Evolutionary conservation across 2,329 filamentous ascomycete genomes (phyloP).

Genomic region (Blastomyces percursus): DNA sequence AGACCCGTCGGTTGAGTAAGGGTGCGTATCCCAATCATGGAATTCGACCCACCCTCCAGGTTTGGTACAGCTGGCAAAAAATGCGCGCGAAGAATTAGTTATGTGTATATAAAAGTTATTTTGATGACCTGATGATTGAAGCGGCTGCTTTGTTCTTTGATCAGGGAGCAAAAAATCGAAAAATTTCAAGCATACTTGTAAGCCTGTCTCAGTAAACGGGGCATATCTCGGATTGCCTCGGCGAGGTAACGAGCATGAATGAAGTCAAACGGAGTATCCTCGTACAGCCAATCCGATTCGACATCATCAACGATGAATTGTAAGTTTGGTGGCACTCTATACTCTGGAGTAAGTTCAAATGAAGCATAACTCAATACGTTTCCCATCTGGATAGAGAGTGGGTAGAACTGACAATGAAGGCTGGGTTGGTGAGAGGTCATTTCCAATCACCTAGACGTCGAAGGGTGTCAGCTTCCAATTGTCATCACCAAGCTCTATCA

Average conservation of each 20-base stretch:
- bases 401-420: conserved; percentile 25
- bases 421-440: conserved; percentile 11
- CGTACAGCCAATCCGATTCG: conserved; percentile 24
- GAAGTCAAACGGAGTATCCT: conserved; percentile 22
- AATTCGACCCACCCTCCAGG: conserved; percentile 36
- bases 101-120: conserved; percentile 6
- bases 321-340: conserved; percentile 26
- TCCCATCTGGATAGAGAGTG: conserved; percentile 18
- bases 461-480: not conserved
- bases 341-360: not conserved
- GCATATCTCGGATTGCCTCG: conserved; percentile 24
- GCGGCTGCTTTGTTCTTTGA: not conserved
- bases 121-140: not conserved
- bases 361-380: not conserved
- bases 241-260: conserved; percentile 26
- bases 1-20: conserved; percentile 1
- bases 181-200: conserved; percentile 3
- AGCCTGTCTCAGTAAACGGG: conserved; percentile 8
- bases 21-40: conserved; percentile 21
- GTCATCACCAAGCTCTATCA: not conserved
- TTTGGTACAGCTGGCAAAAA: not conserved
- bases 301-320: conserved; percentile 27
- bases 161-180: not conserved
- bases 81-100: conserved; percentile 8
- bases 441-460: conserved; percentile 9